Percentiles rank a stretch among this genome's conserved stretches.
Conservation (phyloP, 2,329 filamentous ascomycete genomes). For the Phialophora macrospora region DNA sequence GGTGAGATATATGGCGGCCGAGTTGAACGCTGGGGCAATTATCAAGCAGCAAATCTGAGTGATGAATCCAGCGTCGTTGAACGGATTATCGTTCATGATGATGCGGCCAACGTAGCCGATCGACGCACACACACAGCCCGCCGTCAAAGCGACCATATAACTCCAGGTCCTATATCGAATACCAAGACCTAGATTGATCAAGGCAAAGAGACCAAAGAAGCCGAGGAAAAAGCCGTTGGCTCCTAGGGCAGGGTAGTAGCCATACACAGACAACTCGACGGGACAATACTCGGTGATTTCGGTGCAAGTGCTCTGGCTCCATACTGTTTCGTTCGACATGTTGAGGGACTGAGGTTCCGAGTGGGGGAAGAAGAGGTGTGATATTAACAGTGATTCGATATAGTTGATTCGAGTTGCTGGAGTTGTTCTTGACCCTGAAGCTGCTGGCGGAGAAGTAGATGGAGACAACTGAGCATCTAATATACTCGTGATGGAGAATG, state of each 20-base stretch:
- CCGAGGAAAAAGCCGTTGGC: constrained; percentile 60
- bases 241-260: constrained; percentile 58
- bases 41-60: constrained; percentile 61
- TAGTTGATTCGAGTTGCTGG: background rate
- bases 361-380: background rate
- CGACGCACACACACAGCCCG: constrained; percentile 58
- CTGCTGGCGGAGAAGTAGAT: background rate
- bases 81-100: constrained; percentile 59
- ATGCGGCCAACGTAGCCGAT: constrained; percentile 63
- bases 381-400: background rate
- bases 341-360: background rate
- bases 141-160: constrained; percentile 54
- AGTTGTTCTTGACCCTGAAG: background rate
- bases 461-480: background rate
- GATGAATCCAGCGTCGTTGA: constrained; percentile 52
- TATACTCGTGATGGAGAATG: background rate
- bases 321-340: constrained; percentile 9
- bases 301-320: constrained; percentile 21
- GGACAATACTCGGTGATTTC: constrained; percentile 49
- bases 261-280: constrained; percentile 56
- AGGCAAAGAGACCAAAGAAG: constrained; percentile 56
- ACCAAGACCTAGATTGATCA: constrained; percentile 57
- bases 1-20: constrained; percentile 61
- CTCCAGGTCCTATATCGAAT: constrained; percentile 61
- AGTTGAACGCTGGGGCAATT: constrained; percentile 61